phyloP scores from a whole-genome alignment of 495 filamentous ascomycete species.

The Beverwykella pulmonaria region DNA sequence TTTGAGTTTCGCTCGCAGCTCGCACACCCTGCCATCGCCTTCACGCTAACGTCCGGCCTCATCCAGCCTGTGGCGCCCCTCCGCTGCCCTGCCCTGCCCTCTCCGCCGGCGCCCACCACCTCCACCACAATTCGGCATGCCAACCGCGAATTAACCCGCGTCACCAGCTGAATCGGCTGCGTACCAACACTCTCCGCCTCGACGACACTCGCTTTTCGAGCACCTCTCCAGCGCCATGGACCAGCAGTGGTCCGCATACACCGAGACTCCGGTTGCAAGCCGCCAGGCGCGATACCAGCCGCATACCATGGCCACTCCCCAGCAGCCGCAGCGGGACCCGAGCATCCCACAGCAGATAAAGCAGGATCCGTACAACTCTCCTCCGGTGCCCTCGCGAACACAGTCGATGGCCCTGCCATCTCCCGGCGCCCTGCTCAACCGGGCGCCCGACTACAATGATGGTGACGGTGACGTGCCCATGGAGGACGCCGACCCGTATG shows the following conservation, averaged over 20 bases:
- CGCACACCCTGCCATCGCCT: not conserved
- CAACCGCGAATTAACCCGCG: conserved; percentile 28
- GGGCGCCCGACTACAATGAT: conserved; percentile 54
- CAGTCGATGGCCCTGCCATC: conserved; percentile 44
- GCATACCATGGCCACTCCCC: conserved; percentile 34
- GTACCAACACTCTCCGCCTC: conserved; percentile 9
- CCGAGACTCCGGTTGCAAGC: conserved; percentile 32
- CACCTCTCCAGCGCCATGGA: conserved; percentile 30
- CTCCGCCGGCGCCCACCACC: conserved; percentile 2
- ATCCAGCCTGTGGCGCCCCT: conserved; percentile 4
- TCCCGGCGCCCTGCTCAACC: conserved; percentile 31
- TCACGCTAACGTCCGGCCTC: not conserved
- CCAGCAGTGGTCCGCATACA: conserved; percentile 39
- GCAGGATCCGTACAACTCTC: conserved; percentile 41
- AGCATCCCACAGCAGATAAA: conserved; percentile 29
- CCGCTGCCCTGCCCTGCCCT: not conserved
- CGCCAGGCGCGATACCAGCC: conserved; percentile 41
- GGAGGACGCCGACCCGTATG: conserved; percentile 87
- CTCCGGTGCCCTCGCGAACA: conserved; percentile 40
- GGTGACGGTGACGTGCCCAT: conserved; percentile 86
- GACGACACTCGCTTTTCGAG: conserved; percentile 4
- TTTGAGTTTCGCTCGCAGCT: conserved; percentile 1
- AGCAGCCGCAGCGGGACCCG: conserved; percentile 30
- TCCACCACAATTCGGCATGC: conserved; percentile 34
- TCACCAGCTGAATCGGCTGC: conserved; percentile 38